A percentile compares a stretch with the other conserved stretches of the same genome.
Evolutionary conservation across 2,329 filamentous ascomycete genomes (phyloP).

Genomic region (Podosphaera aphanis): DNA sequence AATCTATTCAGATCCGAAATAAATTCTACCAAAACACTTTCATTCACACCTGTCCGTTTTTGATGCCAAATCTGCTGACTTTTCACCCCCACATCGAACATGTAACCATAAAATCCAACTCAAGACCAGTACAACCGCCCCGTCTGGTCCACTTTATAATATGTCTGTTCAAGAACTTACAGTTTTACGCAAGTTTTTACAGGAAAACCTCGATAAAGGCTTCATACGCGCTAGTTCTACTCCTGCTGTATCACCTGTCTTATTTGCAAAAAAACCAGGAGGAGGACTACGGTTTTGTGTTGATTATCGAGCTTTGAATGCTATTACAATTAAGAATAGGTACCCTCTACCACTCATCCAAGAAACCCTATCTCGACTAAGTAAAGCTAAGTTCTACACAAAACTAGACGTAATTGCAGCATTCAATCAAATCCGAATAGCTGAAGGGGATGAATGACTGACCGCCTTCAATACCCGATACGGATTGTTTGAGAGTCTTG

Average conservation of each 20-base stretch:
- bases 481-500: not conserved
- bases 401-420: not conserved
- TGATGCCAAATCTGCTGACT: not conserved
- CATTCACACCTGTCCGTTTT: not conserved
- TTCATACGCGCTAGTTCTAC: not conserved
- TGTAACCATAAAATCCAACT: not conserved
- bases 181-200: not conserved
- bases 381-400: not conserved
- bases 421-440: not conserved
- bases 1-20: not conserved
- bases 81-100: not conserved
- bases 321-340: slow-evolving; percentile 1
- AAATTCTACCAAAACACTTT: not conserved
- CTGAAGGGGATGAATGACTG: not conserved
- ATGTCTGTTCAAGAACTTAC: not conserved
- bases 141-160: not conserved
- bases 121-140: not conserved
- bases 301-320: slow-evolving; percentile 1
- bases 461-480: not conserved
- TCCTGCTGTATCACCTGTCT: not conserved
- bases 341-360: not conserved
- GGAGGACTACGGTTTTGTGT: slow-evolving; percentile 1
- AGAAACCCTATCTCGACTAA: not conserved
- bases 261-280: not conserved
- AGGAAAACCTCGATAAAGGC: slow-evolving; percentile 2